Percentiles rank a stretch among this genome's conserved stretches.
phyloP scores from a whole-genome alignment of 2,329 filamentous ascomycete genomes.

The Colletotrichum sp. region DNA sequence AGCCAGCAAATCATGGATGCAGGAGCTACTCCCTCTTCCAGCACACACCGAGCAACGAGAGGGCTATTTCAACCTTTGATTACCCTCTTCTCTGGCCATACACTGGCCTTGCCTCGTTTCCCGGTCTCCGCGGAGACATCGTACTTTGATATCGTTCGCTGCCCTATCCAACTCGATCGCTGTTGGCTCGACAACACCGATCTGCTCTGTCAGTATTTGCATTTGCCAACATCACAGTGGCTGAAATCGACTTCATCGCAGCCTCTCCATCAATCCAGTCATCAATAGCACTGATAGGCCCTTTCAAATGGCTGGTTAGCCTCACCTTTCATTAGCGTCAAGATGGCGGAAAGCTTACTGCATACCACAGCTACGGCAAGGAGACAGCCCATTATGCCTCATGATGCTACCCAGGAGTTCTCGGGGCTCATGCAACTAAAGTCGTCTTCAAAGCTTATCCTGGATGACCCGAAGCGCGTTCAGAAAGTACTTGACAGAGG shows the following conservation, averaged over 20 bases:
- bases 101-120: background rate
- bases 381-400: background rate
- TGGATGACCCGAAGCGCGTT: background rate
- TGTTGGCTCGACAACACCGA: background rate
- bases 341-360: background rate
- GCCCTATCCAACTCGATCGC: background rate
- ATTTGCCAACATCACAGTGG: background rate
- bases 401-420: accelerated
- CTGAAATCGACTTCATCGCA: background rate
- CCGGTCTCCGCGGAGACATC: accelerated
- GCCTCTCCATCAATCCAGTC: background rate
- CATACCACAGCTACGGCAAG: background rate
- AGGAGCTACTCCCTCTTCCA: background rate
- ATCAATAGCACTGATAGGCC: background rate
- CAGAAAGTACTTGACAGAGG: background rate
- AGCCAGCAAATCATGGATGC: background rate
- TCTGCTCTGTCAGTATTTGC: background rate
- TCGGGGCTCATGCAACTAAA: background rate
- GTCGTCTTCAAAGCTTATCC: background rate
- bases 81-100: background rate
- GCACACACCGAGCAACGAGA: too few species aligned
- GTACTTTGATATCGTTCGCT: background rate
- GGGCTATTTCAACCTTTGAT: background rate
- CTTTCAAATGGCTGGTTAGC: background rate
- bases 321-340: background rate